Evolutionary conservation across 352 stramenopile genomes (phyloP).

Genomic region (Globisporangium polare): DNA sequence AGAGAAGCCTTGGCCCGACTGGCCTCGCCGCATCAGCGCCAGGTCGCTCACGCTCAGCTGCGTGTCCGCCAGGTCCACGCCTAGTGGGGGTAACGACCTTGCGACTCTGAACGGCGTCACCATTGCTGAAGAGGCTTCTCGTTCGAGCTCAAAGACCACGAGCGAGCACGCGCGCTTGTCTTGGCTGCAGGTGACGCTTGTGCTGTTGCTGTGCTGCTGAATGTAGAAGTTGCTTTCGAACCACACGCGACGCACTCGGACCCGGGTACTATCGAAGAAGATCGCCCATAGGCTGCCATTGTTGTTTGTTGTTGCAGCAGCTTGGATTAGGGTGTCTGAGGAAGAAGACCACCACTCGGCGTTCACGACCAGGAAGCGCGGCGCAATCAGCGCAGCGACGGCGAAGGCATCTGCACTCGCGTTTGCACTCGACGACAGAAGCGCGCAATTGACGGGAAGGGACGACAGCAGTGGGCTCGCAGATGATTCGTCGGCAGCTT

Average conservation of each 20-base stretch:
- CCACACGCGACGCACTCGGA: not conserved
- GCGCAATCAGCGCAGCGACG: not conserved
- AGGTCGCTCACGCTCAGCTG: not conserved
- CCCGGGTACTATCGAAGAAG: not conserved
- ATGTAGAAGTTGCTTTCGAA: not conserved
- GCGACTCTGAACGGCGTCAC: not conserved
- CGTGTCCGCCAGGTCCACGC: not conserved
- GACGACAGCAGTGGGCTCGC: not conserved
- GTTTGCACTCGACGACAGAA: not conserved
- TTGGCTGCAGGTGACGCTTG: not conserved
- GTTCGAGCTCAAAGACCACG: not conserved
- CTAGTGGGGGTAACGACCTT: not conserved
- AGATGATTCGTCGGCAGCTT: not conserved
- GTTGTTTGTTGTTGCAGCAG: not conserved
- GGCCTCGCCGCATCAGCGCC: not conserved
- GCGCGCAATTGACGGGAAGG: not conserved
- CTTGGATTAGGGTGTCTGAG: not conserved
- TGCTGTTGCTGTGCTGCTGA: not conserved
- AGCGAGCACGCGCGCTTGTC: not conserved
- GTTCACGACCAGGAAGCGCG: constrained; percentile 1
- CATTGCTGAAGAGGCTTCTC: not conserved
- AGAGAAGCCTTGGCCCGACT: not conserved
- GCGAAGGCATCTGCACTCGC: not conserved
- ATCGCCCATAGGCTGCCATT: not conserved
- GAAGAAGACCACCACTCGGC: not conserved